phyloP scores from a whole-genome alignment of 2,329 filamentous ascomycete species.

The Fusarium stilboides region DNA sequence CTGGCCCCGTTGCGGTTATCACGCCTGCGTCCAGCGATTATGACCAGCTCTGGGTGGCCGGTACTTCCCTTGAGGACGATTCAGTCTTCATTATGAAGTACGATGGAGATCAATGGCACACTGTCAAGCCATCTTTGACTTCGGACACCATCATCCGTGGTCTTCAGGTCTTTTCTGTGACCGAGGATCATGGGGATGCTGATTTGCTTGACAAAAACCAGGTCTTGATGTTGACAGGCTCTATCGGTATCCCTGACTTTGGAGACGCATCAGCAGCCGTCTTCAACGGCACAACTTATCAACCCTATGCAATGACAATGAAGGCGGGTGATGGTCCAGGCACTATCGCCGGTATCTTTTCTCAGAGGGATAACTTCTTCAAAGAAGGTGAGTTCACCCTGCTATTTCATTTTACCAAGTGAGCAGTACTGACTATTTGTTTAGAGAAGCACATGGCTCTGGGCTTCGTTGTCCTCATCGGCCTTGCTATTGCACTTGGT shows the following conservation, averaged over 20 bases:
- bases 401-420: background rate
- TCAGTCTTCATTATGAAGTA: slow-evolving; percentile 87
- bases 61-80: slow-evolving; percentile 73
- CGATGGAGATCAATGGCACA: slow-evolving; percentile 79
- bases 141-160: slow-evolving; percentile 79
- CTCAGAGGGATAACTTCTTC: slow-evolving; percentile 85
- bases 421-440: slow-evolving; percentile 30
- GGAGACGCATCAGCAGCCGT: slow-evolving; percentile 88
- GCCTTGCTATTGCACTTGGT: slow-evolving; percentile 82
- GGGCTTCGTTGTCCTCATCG: slow-evolving; percentile 85
- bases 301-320: slow-evolving; percentile 85
- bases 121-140: slow-evolving; percentile 75
- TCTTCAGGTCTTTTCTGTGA: slow-evolving; percentile 84
- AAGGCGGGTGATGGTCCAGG: slow-evolving; percentile 76
- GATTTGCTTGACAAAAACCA: slow-evolving; percentile 77
- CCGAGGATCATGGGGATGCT: slow-evolving; percentile 75
- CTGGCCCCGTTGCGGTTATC: slow-evolving; percentile 84
- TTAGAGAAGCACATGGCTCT: slow-evolving; percentile 73
- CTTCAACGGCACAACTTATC: slow-evolving; percentile 85
- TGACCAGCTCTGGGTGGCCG: slow-evolving; percentile 86
- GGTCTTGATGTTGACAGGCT: slow-evolving; percentile 86
- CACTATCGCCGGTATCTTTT: slow-evolving; percentile 86
- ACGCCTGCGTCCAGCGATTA: slow-evolving; percentile 80
- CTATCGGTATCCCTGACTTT: slow-evolving; percentile 80
- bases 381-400: slow-evolving; percentile 68